Evolutionary conservation across 306 rosid species (phyloP).

Genomic region (Quercus variabilis): DNA sequence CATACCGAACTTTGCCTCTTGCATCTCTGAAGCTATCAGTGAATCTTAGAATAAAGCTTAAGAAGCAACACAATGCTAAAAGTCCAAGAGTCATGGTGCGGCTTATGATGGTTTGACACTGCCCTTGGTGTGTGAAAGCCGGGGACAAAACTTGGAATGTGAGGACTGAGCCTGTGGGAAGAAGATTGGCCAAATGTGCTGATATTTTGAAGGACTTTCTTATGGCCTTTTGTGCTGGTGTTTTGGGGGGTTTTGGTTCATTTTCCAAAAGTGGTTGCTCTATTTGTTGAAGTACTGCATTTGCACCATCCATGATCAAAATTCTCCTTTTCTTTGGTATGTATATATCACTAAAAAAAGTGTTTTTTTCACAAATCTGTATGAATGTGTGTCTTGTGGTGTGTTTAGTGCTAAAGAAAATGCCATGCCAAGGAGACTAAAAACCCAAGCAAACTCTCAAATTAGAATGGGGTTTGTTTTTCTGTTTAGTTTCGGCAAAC

Average conservation of each 20-base stretch:
- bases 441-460: background rate
- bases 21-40: conserved; percentile 67
- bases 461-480: background rate
- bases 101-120: conserved; percentile 37
- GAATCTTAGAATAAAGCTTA: conserved; percentile 60
- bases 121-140: conserved; percentile 53
- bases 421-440: background rate
- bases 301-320: conserved; percentile 25
- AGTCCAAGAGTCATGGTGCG: conserved; percentile 42
- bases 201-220: conserved; percentile 72
- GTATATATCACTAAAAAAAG: background rate
- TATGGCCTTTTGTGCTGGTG: conserved; percentile 50
- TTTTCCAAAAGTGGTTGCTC: conserved; percentile 41
- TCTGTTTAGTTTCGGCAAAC: background rate
- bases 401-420: background rate
- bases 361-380: background rate
- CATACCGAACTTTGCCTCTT: conserved; percentile 61
- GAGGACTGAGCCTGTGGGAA: conserved; percentile 74
- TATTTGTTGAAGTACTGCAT: background rate
- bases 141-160: conserved; percentile 61
- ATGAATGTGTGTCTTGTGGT: background rate
- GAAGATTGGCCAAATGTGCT: conserved; percentile 65
- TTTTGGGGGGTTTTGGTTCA: conserved; percentile 33
- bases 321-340: background rate
- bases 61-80: conserved; percentile 47